Percentiles rank a stretch among this genome's conserved stretches.
Conservation (phyloP, 2,329 filamentous ascomycete genomes). For the Claviceps spartinae region DNA sequence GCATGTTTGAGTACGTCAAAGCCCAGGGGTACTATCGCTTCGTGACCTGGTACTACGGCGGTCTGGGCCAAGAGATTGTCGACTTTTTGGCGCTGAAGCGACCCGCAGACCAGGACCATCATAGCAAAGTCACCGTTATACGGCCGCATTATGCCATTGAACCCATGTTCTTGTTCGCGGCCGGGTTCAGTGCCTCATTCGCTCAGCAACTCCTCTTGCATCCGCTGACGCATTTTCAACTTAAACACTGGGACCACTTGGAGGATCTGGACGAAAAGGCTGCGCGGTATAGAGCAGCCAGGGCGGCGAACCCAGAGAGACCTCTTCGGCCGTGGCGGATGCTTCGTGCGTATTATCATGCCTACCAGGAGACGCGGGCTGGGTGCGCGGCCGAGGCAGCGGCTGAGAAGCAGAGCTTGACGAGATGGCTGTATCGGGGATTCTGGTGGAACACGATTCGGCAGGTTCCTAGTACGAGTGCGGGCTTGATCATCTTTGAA, state of each 20-base stretch:
- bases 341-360: conserved; percentile 53
- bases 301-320: conserved; percentile 17
- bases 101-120: conserved; percentile 16
- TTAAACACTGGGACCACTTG: conserved; percentile 58
- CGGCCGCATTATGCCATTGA: conserved; percentile 64
- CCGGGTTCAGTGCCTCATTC: conserved; percentile 55
- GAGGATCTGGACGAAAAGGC: conserved; percentile 56
- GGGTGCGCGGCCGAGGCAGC: conserved; percentile 46
- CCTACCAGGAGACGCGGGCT: conserved; percentile 54
- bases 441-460: conserved; percentile 61
- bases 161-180: conserved; percentile 55
- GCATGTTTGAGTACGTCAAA: conserved; percentile 63
- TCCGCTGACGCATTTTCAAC: conserved; percentile 56
- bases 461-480: conserved; percentile 64
- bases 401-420: conserved; percentile 39
- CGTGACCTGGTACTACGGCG: conserved; percentile 56
- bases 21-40: conserved; percentile 58
- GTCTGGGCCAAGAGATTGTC: conserved; percentile 37
- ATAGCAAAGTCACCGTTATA: conserved; percentile 34
- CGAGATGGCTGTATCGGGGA: conserved; percentile 53
- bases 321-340: conserved; percentile 33
- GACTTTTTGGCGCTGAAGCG: conserved; percentile 34
- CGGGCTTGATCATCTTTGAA: conserved; percentile 68
- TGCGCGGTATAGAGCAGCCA: conserved; percentile 27
- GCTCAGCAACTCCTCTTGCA: conserved; percentile 57